Evolutionary conservation across 1,284 basidiomycete species (phyloP), one percentile per base, ranked within the genome.

Genomic region (Cryptococcus sp.): DNA sequence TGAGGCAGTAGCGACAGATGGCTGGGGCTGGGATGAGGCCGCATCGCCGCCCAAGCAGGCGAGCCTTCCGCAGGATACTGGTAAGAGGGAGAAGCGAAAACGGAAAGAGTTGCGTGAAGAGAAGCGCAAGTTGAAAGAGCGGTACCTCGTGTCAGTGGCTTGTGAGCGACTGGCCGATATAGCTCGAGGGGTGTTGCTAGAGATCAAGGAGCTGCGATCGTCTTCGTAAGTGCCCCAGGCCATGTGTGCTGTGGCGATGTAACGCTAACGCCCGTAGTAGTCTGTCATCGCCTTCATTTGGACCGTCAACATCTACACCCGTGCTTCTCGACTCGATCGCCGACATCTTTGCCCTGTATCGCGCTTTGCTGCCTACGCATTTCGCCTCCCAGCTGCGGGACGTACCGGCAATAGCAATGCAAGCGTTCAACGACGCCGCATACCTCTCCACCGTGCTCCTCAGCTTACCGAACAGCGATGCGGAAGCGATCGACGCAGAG

Each of bases 371-470:
- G 74, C 91, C 90, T n/a, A 84, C 88, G 7, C 82, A 83, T 45
- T 88, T 87, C 64, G 78, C 82, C 1, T 70, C 80, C 22, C 80
- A 82, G 25, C 77, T 91, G 41, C 70, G 78, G 16, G 78, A 83
- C 39, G 83, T 84, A 0, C 81, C 88, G 5, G 84, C 85, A 16
- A 78, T 84, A 27, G 81, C 85, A 1, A 88, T 97, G 83, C 86
- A 88, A 53, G 90, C 91, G 72, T 87, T 89, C 23, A 98, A 98
- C 75, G 91, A 96, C 65, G 92, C 88, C 67, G 73, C 84, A 25
- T 93, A 88, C 74, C 80, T 97, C 15, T 77, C 82, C 5, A 66
- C 53, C 27, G 58, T 80, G 77, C 47, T 81, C 84, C 72, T 73
- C 84, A 13, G 75, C 35, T 38, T 50, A 15, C 22, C 42, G 8